Evolutionary conservation across 2,329 filamentous ascomycete genomes (phyloP).

Genomic region (Teratosphaeria epicoccoides): DNA sequence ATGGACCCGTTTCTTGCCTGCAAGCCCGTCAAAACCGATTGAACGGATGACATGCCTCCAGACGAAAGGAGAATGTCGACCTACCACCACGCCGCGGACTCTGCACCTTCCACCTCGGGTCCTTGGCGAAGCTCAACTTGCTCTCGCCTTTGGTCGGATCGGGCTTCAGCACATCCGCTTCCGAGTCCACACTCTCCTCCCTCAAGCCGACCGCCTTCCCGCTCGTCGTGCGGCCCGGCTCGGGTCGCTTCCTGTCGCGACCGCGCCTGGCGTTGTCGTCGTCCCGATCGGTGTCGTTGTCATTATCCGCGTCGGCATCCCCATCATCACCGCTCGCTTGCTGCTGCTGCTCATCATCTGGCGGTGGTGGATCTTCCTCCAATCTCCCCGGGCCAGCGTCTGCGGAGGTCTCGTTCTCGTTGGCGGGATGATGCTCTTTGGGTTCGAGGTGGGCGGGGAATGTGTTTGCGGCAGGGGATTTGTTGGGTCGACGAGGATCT

Average conservation of each 20-base stretch:
- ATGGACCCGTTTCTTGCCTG: conserved; percentile 45
- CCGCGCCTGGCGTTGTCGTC: conserved; percentile 20
- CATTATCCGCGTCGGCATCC: conserved; percentile 22
- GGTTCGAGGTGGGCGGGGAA: conserved; percentile 25
- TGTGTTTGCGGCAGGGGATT: conserved; percentile 19
- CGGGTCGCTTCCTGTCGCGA: conserved; percentile 23
- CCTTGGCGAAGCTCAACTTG: conserved; percentile 18
- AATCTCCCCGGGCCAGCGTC: conserved; percentile 17
- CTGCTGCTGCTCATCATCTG: conserved; percentile 10
- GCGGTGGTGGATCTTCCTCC: conserved; percentile 13
- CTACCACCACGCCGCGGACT: not conserved
- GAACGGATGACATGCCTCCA: not conserved
- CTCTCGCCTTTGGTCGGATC: conserved; percentile 27
- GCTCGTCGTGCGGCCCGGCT: conserved; percentile 23
- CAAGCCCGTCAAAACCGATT: conserved; percentile 1
- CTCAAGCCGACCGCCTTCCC: conserved; percentile 25
- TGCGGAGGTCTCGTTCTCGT: conserved; percentile 11
- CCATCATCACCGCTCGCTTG: conserved; percentile 22
- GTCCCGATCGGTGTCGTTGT: conserved; percentile 26
- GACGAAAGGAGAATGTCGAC: not conserved
- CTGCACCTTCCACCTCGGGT: conserved; percentile 19
- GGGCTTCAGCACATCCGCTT: conserved; percentile 18
- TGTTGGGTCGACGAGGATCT: conserved; percentile 24
- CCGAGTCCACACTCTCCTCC: conserved; percentile 21
- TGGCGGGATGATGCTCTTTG: no score